These are phyloP conservation scores for Ulota crispa DNA, from an alignment of 225 moss, liverwort and hornwort species.

Conservation along the genomic window DNA sequence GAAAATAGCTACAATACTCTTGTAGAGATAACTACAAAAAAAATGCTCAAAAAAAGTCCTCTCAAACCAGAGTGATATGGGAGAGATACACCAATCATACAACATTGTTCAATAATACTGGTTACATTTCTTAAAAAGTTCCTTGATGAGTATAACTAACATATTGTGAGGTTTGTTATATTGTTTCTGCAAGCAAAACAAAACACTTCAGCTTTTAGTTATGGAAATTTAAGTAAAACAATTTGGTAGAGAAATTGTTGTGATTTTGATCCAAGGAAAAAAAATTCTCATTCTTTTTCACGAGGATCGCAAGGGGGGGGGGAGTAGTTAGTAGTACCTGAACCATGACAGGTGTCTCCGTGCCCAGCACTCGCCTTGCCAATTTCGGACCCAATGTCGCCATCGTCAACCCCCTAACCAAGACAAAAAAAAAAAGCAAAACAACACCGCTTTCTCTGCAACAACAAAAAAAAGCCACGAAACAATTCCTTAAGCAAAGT, in stretches of 20 bases:
- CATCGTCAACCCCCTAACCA: constrained; percentile 33
- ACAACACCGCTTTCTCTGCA: background rate
- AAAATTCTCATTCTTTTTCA: background rate
- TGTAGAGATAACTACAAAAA: background rate
- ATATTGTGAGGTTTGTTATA: too few species aligned
- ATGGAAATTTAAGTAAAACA: background rate
- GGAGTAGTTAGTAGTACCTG: constrained; percentile 58
- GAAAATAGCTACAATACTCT: background rate
- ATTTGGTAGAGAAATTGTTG: background rate
- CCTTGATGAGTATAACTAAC: background rate
- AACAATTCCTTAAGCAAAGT: background rate
- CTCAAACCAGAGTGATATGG: background rate
- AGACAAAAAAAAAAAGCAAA: background rate
- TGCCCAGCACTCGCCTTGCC: constrained; percentile 79
- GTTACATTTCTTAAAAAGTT: background rate
- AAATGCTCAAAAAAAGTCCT: background rate
- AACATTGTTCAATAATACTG: background rate
- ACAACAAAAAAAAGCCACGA: background rate
- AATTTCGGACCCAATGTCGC: constrained; percentile 50
- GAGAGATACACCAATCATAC: background rate
- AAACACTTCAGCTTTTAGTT: background rate
- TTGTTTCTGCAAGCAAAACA: background rate
- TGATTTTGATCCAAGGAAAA: background rate
- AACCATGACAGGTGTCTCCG: constrained; percentile 97
- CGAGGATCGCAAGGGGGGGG: background rate